Evolutionary conservation across 2,329 filamentous ascomycete genomes (phyloP), one percentile per base, ranked within the genome.

Genomic region (Emericellopsis atlantica): DNA sequence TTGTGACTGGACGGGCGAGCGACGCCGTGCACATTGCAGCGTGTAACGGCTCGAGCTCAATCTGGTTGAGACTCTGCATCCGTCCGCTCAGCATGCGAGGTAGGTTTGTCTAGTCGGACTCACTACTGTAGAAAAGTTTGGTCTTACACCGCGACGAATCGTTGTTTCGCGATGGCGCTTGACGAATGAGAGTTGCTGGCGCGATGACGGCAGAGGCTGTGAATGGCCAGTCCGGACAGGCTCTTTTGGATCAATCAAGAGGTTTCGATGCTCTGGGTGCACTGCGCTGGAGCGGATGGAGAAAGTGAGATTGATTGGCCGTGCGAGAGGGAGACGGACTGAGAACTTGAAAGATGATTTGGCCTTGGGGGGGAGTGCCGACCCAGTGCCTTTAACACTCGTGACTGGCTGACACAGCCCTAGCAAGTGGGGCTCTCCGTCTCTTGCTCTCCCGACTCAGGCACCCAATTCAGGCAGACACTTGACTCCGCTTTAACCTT

Each of bases 281-380:
- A 37, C 42, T 45, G 47, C 38, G 29, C 41, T 42, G 48, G 45
- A 46, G 45, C 46, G 51, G 52, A 61, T 64, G 64, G 64, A 59
- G 55, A 57, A 53, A 48, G 49, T 54, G 52, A 56, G 52, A 56
- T 54, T 68, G 67, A 71, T 70, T 70, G 68, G 67, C 62, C 62
- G 61, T 66, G 59, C 54, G 57, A 41, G 49, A 61, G 57, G 56
- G 59, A 61, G 59, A 63, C 65, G 50, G 57, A 61, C 64, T 66
- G 57, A 58, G 57, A 63, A 29, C 26, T 29, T 29, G 26, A 58
- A 59, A 66, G 59, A 56, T 71, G 67, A 71, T 70, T 70, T 70
- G 69, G 70, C 68, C 70, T 64, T 54, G 56, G 56, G 32, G 18
- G 32, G n/a, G n/a, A 35, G 32, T 52, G 54, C 26, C 59, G 58